phyloP scores from a whole-genome alignment of 2,329 filamentous ascomycete species.

The Dissoconium aciculare region DNA sequence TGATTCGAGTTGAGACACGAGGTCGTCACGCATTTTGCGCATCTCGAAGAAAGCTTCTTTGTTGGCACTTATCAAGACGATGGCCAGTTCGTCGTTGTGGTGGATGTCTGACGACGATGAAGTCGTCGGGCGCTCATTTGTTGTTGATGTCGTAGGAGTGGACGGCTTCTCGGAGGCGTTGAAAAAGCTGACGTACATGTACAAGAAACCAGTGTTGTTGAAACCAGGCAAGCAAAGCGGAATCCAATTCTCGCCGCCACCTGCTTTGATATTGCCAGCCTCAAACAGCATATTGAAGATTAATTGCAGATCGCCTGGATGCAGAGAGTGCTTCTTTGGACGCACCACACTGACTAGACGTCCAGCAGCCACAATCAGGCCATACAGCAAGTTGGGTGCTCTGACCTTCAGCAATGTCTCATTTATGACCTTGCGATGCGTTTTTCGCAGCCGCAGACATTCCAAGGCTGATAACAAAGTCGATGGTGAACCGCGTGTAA shows the following conservation, averaged over 20 bases:
- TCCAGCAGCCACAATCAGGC: constrained; percentile 81
- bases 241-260: constrained; percentile 95
- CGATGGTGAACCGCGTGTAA: constrained; percentile 82
- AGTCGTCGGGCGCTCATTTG: neutral
- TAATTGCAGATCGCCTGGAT: constrained; percentile 86
- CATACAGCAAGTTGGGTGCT: constrained; percentile 70
- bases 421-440: constrained; percentile 73
- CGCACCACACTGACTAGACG: constrained; percentile 87
- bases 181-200: constrained; percentile 98
- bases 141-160: constrained; percentile 14
- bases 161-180: constrained; percentile 37
- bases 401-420: constrained; percentile 68
- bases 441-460: constrained; percentile 81
- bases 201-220: constrained; percentile 90
- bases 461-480: constrained; percentile 80
- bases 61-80: constrained; percentile 81
- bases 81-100: constrained; percentile 54
- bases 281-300: constrained; percentile 99
- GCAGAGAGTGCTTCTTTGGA: constrained; percentile 85
- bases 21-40: constrained; percentile 51
- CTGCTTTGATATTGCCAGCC: constrained; percentile 78
- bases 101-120: constrained; percentile 16
- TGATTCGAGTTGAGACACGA: constrained; percentile 56
- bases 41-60: constrained; percentile 89
- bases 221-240: constrained; percentile 91